Conservation (phyloP, 1,139 yeast species). For the Spencermartinsiella ligniputridi region DNA sequence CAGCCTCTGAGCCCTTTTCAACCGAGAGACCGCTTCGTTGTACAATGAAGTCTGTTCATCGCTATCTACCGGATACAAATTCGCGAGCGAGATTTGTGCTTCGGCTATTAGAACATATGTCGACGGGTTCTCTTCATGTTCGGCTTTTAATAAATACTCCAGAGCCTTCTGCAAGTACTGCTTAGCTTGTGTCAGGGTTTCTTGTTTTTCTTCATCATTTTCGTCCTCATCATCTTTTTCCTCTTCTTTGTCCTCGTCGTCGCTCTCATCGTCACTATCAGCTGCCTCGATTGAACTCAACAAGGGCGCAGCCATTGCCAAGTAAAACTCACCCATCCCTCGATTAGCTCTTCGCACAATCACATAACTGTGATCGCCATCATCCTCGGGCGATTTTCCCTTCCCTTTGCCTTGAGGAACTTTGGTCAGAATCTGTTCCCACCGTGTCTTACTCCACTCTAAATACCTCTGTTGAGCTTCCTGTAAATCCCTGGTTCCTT, state of each 20-base stretch:
- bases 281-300: slow-evolving; percentile 31
- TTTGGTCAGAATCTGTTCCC: slow-evolving; percentile 19
- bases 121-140: slow-evolving; percentile 70
- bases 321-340: slow-evolving; percentile 33
- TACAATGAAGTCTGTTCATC: slow-evolving; percentile 62
- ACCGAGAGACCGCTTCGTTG: slow-evolving; percentile 49
- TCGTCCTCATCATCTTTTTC: slow-evolving; percentile 40
- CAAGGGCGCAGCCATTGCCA: slow-evolving; percentile 34
- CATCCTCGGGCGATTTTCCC: slow-evolving; percentile 16
- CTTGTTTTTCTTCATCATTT: slow-evolving; percentile 26
- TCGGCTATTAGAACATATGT: slow-evolving; percentile 82
- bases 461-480: slow-evolving; percentile 13
- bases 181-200: slow-evolving; percentile 50
- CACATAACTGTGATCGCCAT: slow-evolving; percentile 13
- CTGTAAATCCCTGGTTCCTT: too few species aligned
- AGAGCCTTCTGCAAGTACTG: slow-evolving; percentile 53
- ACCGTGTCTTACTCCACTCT: slow-evolving; percentile 24
- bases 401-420: slow-evolving; percentile 21
- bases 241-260: slow-evolving; percentile 48
- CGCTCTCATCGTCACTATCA: slow-evolving; percentile 22
- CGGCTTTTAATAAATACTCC: slow-evolving; percentile 51
- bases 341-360: slow-evolving; percentile 27
- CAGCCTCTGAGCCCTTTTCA: slow-evolving; percentile 32
- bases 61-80: slow-evolving; percentile 60
- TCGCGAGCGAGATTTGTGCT: slow-evolving; percentile 74